phyloP scores from a whole-genome alignment of 2,329 filamentous ascomycete species.

The Chrysosporium queenslandicum region DNA sequence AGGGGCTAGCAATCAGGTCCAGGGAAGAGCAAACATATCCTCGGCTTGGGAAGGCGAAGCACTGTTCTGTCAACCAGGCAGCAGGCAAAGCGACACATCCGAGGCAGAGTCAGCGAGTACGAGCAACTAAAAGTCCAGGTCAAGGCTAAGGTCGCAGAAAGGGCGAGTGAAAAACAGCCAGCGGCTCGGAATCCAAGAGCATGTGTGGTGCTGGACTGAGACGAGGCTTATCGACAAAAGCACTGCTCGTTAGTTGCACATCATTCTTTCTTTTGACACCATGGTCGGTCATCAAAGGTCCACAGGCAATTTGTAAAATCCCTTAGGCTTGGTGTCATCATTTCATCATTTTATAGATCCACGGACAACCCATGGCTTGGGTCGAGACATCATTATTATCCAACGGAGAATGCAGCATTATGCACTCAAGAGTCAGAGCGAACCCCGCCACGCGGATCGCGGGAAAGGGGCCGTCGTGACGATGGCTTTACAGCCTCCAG shows the following conservation, averaged over 20 bases:
- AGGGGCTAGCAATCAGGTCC: not conserved
- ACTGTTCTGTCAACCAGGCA: conserved; percentile 14
- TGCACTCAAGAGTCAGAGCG: conserved; percentile 27
- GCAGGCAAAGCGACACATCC: conserved; percentile 4
- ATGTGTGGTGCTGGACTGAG: too few relatives aligned
- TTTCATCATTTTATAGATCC: conserved; percentile 9
- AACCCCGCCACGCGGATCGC: conserved; percentile 25
- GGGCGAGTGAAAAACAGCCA: too few relatives aligned
- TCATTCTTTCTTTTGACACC: conserved; percentile 2
- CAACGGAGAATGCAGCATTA: conserved; percentile 29
- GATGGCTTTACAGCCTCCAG: conserved; percentile 18
- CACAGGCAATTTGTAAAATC: not conserved
- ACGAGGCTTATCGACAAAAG: conserved; percentile 1
- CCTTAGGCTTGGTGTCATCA: not conserved
- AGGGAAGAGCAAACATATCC: conserved; percentile 3
- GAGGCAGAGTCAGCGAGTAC: not conserved
- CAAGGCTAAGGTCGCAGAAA: too few relatives aligned
- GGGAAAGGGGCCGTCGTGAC: conserved; percentile 22
- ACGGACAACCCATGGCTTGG: conserved; percentile 13
- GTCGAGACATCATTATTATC: conserved; percentile 10
- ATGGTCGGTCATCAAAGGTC: conserved; percentile 7
- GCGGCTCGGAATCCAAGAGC: too few relatives aligned
- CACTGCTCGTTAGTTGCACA: conserved; percentile 5
- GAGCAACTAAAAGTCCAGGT: not conserved
- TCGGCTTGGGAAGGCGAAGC: not conserved